Evolutionary conservation across 345 rosid genomes (phyloP).

Genomic region (Salix udensis): DNA sequence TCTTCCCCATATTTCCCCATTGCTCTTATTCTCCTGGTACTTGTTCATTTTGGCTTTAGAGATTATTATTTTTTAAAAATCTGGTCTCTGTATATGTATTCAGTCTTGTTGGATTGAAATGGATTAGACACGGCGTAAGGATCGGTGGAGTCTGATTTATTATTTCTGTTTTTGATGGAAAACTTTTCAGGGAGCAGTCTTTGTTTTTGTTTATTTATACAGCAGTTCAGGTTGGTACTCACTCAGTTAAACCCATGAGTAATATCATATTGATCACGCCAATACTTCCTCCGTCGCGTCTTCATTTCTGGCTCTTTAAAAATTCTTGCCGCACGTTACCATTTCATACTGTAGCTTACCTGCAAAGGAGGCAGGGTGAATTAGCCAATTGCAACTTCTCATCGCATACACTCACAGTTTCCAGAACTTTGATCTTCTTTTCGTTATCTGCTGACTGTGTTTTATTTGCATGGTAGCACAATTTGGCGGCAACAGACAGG

Average conservation of each 20-base stretch:
- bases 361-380: neutral
- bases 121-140: neutral
- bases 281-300: neutral
- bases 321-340: neutral
- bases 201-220: constrained; percentile 26
- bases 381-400: neutral
- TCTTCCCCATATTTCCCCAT: constrained; percentile 31
- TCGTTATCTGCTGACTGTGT: neutral
- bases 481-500: constrained; percentile 22
- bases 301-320: neutral
- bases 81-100: neutral
- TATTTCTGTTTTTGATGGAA: neutral
- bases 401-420: neutral
- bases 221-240: constrained; percentile 38
- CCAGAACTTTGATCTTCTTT: neutral
- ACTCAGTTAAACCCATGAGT: no score
- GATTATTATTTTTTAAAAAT: neutral
- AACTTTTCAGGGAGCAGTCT: constrained; percentile 29
- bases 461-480: constrained; percentile 18
- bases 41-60: neutral
- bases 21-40: constrained; percentile 30
- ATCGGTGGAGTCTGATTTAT: neutral
- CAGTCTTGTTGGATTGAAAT: neutral
- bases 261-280: neutral
- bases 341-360: neutral